A percentile compares a stretch with the other conserved stretches of the same genome.
Conservation (phyloP, 2,329 filamentous ascomycete species). For the Fusarium nodosum region DNA sequence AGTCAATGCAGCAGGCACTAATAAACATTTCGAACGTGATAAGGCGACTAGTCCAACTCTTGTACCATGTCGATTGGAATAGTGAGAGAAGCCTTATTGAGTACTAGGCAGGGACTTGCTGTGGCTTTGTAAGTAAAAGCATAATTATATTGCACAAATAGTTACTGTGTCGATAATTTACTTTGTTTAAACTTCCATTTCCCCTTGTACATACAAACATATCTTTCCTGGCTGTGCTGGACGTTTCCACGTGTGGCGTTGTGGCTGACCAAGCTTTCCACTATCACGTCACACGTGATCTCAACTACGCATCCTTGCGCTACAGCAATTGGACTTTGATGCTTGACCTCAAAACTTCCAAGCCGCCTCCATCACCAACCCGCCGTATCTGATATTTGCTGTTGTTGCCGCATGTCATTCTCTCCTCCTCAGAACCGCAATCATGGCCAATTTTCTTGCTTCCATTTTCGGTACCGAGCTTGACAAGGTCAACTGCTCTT, state of each 20-base stretch:
- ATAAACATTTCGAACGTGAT: not conserved
- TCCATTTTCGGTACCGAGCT: conserved; percentile 99
- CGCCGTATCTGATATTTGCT: conserved; percentile 21
- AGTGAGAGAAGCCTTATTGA: not conserved
- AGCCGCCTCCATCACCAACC: conserved; percentile 36
- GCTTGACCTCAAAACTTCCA: conserved; percentile 43
- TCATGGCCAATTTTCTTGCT: conserved; percentile 97
- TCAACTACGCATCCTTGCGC: conserved; percentile 39
- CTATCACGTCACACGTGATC: conserved; percentile 51
- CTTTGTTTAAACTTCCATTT: not conserved
- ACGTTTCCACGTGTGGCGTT: conserved; percentile 16
- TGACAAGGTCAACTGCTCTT: conserved; percentile 99
- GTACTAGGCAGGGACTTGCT: not conserved
- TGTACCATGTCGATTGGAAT: not conserved
- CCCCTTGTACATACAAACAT: not conserved
- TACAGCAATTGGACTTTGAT: conserved; percentile 26
- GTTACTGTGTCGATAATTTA: not conserved
- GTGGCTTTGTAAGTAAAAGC: not conserved
- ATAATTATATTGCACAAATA: not conserved
- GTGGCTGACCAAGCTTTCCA: conserved; percentile 26
- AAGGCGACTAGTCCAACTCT: not conserved
- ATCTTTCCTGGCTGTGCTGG: conserved; percentile 8
- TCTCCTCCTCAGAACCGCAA: conserved; percentile 38
- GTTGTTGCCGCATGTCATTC: conserved; percentile 9
- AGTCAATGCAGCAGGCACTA: conserved; percentile 22